These are phyloP conservation scores for Ganoderma multipileum DNA, from an alignment of 1,284 basidiomycete species.

Conservation along the genomic window DNA sequence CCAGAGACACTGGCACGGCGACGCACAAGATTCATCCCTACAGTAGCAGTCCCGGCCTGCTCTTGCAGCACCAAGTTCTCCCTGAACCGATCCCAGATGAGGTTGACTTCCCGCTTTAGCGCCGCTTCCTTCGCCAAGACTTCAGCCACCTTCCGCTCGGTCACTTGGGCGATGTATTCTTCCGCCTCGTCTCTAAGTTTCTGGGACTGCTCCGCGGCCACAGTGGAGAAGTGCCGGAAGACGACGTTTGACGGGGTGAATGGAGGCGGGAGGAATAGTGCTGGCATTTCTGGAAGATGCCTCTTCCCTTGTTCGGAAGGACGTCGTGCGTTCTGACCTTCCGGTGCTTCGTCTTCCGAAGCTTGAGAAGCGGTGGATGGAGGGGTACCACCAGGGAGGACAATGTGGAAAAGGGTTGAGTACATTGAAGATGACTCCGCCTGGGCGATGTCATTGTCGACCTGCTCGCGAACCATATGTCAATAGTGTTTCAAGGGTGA, in stretches of 20 bases:
- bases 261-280: slow-evolving; percentile 76
- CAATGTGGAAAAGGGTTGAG: slow-evolving; percentile 58
- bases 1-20: slow-evolving; percentile 25
- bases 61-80: slow-evolving; percentile 57
- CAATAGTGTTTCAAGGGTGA: slow-evolving; percentile 17
- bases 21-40: slow-evolving; percentile 9
- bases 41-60: slow-evolving; percentile 38
- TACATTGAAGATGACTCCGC: slow-evolving; percentile 56
- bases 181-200: slow-evolving; percentile 63
- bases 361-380: slow-evolving; percentile 26
- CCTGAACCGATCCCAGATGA: slow-evolving; percentile 67
- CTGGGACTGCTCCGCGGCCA: slow-evolving; percentile 63
- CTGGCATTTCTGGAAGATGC: slow-evolving; percentile 44
- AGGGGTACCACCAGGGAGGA: slow-evolving; percentile 49
- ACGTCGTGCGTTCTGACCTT: slow-evolving; percentile 34
- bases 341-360: slow-evolving; percentile 23
- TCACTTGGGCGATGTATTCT: slow-evolving; percentile 60
- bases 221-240: slow-evolving; percentile 66
- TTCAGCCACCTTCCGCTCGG: slow-evolving; percentile 62
- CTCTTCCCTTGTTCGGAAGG: slow-evolving; percentile 34
- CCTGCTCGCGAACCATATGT: slow-evolving; percentile 45
- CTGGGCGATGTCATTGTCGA: slow-evolving; percentile 51
- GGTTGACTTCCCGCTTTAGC: slow-evolving; percentile 64
- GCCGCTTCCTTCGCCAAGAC: slow-evolving; percentile 61
- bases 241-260: slow-evolving; percentile 78